These are phyloP conservation scores for Didymella glomerata DNA, from an alignment of 2,329 filamentous ascomycete species.

Conservation along the genomic window DNA sequence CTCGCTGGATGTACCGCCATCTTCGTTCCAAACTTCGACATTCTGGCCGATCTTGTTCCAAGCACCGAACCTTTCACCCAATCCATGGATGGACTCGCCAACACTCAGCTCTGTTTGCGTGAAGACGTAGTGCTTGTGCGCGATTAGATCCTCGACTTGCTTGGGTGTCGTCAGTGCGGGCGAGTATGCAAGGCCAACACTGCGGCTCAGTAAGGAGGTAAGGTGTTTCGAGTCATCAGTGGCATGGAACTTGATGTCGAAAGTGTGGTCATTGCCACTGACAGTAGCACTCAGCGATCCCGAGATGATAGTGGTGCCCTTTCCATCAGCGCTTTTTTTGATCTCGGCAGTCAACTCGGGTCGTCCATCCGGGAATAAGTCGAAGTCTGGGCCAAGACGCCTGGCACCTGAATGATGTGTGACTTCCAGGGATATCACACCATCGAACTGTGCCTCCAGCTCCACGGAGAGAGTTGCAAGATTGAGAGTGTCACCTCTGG, in stretches of 20 bases:
- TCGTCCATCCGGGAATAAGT: constrained; percentile 63
- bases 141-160: constrained; percentile 62
- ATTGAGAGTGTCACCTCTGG: constrained; percentile 65
- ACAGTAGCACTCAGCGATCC: constrained; percentile 64
- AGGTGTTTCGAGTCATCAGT: constrained; percentile 59
- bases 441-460: constrained; percentile 65
- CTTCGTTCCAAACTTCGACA: constrained; percentile 69
- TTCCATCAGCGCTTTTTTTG: constrained; percentile 46
- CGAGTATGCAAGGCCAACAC: constrained; percentile 65
- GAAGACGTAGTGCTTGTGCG: constrained; percentile 55
- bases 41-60: constrained; percentile 79
- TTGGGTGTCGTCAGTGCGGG: constrained; percentile 63
- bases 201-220: constrained; percentile 64
- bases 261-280: constrained; percentile 58
- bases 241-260: constrained; percentile 65
- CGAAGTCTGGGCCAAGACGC: constrained; percentile 64
- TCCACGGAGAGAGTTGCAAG: constrained; percentile 65
- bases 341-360: constrained; percentile 53
- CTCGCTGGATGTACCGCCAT: constrained; percentile 71
- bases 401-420: constrained; percentile 66
- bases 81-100: constrained; percentile 73
- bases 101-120: constrained; percentile 58
- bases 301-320: constrained; percentile 60
- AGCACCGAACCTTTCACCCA: constrained; percentile 79
- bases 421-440: constrained; percentile 67